phyloP scores from a whole-genome alignment of 768 basidiomycete genomes.

The Lentinus tigrinus region DNA sequence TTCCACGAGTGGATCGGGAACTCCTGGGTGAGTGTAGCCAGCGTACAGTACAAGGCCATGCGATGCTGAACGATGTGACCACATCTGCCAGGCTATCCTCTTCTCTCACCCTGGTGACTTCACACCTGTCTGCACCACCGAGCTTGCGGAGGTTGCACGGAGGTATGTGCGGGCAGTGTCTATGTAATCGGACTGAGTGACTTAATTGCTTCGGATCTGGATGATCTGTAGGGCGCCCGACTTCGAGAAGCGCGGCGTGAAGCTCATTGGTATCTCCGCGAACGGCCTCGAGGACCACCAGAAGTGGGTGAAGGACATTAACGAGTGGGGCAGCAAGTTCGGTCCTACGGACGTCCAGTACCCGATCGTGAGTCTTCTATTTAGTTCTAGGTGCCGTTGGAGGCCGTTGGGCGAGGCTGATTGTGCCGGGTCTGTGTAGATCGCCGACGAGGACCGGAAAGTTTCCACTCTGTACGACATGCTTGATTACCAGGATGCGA shows the following conservation, averaged over 20 bases:
- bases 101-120: slow-evolving; percentile 96
- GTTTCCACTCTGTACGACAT: slow-evolving; percentile 90
- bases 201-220: neutral
- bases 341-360: slow-evolving; percentile 78
- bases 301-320: slow-evolving; percentile 88
- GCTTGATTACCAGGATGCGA: slow-evolving; percentile 93
- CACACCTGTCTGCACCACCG: slow-evolving; percentile 95
- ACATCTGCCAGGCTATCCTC: slow-evolving; percentile 59
- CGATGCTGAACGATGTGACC: neutral
- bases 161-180: slow-evolving; percentile 28
- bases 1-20: slow-evolving; percentile 93
- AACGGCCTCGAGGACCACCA: slow-evolving; percentile 85
- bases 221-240: slow-evolving; percentile 52
- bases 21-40: slow-evolving; percentile 69
- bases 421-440: slow-evolving; percentile 42
- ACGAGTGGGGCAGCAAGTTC: slow-evolving; percentile 68
- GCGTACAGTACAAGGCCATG: neutral
- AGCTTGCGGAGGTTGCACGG: slow-evolving; percentile 93
- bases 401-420: neutral
- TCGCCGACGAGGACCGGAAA: slow-evolving; percentile 87
- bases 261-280: slow-evolving; percentile 91
- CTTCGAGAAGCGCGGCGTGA: slow-evolving; percentile 85
- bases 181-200: too few relatives aligned
- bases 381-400: neutral
- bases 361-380: slow-evolving; percentile 71